Evolutionary conservation across 352 stramenopile genomes (phyloP), one percentile per base, ranked within the genome.

Genomic region (Phytophthora constricta): DNA sequence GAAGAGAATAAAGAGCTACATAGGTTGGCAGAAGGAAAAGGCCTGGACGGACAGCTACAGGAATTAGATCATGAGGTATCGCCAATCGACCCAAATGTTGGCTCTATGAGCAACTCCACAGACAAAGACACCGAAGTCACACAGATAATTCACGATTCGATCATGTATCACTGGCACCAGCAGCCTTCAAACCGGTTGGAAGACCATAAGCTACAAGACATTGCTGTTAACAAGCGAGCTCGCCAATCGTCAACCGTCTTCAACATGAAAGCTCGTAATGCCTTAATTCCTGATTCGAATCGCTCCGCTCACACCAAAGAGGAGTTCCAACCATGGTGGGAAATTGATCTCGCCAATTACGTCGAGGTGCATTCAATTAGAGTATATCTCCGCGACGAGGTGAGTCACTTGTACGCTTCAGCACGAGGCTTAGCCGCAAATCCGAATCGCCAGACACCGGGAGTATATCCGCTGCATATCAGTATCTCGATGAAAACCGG

Each of bases 401-500:
- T 74, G 25, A 82, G 56, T 43, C 74, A 79, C 31, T 52, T 79
- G 51, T 79, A 79, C 39, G 65, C 42, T 31, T 49, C 56, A 49
- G 46, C 47, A 5, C 41, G 31, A 14, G 42, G 58, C 2, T 20
- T 70, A 3, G 39, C 58, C 3, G 49, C 57, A 13, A 62, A 62
- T 39, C 39, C 66, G 9, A 57, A n/a, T 27, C 48, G 55, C n/a
- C 60, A 46, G 1, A 65, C 65, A 2, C 54, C 65, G n/a, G 62
- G 65, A 4, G 52, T 79, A 25, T 90, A 84, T 23, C 83, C 83
- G 0, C 43, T 91, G 1, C 70, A 91, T 47, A 62, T 91, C 9
- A 77, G 49, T 23, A 62, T 91, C 22, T 90, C 79, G 4, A 91
- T 90, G 83, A 91, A 87, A 49, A 82, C 77, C 4, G 83, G 83